phyloP scores from a whole-genome alignment of 305 asterid genomes.

The Fraxinus greggii region DNA sequence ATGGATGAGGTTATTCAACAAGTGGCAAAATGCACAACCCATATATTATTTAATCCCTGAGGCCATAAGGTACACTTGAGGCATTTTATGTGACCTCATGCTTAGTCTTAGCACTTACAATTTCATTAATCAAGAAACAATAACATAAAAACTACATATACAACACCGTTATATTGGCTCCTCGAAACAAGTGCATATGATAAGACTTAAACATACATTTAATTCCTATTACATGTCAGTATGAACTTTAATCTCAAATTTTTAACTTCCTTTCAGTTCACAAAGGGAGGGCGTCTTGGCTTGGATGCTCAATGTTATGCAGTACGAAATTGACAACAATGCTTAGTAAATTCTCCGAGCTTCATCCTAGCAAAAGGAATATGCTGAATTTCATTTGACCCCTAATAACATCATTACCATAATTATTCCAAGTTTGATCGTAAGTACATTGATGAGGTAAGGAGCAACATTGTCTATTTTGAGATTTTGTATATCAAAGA shows the following conservation, averaged over 20 bases:
- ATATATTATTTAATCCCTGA: neutral
- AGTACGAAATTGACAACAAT: neutral
- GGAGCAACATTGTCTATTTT: neutral
- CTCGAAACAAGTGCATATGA: neutral
- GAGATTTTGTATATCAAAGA: neutral
- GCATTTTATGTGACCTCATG: neutral
- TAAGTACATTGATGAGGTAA: neutral
- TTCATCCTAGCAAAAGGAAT: neutral
- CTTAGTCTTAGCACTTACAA: neutral
- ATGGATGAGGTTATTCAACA: neutral
- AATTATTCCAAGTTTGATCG: neutral
- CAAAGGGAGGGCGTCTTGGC: neutral
- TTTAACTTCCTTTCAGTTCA: neutral
- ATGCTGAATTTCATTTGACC: neutral
- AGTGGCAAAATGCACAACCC: neutral
- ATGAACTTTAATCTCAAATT: neutral
- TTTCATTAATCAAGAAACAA: neutral
- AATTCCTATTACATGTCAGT: neutral
- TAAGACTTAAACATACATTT: neutral
- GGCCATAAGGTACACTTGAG: neutral
- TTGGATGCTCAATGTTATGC: neutral
- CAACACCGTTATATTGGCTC: neutral
- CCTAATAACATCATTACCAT: neutral
- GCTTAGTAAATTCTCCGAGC: neutral
- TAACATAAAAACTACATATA: neutral